Base-by-base conservation (phyloP, 2,329 filamentous ascomycete genomes). In the Dothideomycetes sp. region DNA sequence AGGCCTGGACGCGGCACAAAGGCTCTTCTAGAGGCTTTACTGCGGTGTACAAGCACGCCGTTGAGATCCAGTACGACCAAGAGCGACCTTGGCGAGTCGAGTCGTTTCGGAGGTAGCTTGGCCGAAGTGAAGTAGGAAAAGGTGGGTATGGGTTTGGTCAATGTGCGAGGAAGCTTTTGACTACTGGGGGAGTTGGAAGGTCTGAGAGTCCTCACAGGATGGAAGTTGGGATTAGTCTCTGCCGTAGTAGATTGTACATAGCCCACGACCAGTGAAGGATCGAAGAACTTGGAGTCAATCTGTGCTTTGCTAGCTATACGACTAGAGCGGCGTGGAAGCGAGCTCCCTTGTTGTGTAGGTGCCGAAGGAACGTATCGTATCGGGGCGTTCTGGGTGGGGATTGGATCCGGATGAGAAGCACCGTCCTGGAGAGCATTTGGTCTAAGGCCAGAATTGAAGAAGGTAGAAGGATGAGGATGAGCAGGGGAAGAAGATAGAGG, bases 1-100 rank as follows among this genome's bases (percentile, higher is more conserved):
- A 91, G 72, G 48, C 79, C 70, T 0, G 84, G 84, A 1, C 91
- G 81, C 3, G 70, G 67, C 2, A 63, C 45, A 44, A 55, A 55
- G n/a, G 40, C 50, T 22, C 30, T 44, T 9, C 41, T 38, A 53
- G 18, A 57, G 58, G 32, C 67, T 38, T 67, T 68, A 7, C 78
- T 80, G 4, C 91, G 82, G 63, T 75, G 71, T 24, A 96, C 73
- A 1, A 98, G 71, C 0, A 89, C 95, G 47, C 91, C 91, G 60
- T 96, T 98, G 25, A 98, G 74, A 62, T 98, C 91, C 47, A 96
- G 75, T 33, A 96, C 75, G 36, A 98, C 69, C 16, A 98, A 76
- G 23, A 94, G 71, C 2, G 47, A 49, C 2, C 48, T 50, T n/a
- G 56, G 50, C 4, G 22, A 18, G 18, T 38, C 18, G 2, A 48